Evolutionary conservation across 2,329 filamentous ascomycete genomes (phyloP), one percentile per base, ranked within the genome.

Genomic region (Colletotrichum orchidophilum): DNA sequence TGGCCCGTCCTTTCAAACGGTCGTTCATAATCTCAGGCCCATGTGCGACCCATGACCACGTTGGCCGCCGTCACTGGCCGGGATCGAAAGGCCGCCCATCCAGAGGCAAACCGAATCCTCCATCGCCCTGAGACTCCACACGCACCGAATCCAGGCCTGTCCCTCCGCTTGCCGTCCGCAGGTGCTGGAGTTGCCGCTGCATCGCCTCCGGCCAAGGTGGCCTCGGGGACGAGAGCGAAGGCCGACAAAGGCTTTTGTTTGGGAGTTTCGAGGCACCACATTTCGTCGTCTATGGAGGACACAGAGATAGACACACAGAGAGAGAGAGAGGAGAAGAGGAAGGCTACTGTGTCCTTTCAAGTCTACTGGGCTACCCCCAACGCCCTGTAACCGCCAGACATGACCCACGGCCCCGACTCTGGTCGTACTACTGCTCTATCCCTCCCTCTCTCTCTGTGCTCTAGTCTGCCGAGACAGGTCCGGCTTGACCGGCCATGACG

Each of bases 41-140:
- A 63, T 72, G 71, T 66, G 71, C 58, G 71, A 71, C 67, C 67
- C 66, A 67, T 67, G 63, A 73, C 71, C 67, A 73, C 68, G 68
- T 73, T 73, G 62, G 68, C 63, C n/a, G 59, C 53, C 63, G 68
- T 68, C 63, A 67, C 71, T 73, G 67, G 68, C 68, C 63, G 62
- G 58, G 33, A 62, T 68, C 50, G 13, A 52, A 68, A 52, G 50
- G n/a, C n/a, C n/a, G n/a, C 63, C 50, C 24, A 62, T 60, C 50
- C 33, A 60, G 9, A 66, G 35, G 39, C 39, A 68, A 68, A 68
- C 64, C 68, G 58, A 63, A 57, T 63, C 64, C 58, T 68, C 52
- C 35, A 49, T 55, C 26, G 42, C 54, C 49, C 35, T n/a, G 42
- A 33, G 49, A 33, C 33, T 59, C 69, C 69, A 71, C 50, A 53